Evolutionary conservation across 768 basidiomycete species (phyloP).

Genomic region (Tylopilus sp.): DNA sequence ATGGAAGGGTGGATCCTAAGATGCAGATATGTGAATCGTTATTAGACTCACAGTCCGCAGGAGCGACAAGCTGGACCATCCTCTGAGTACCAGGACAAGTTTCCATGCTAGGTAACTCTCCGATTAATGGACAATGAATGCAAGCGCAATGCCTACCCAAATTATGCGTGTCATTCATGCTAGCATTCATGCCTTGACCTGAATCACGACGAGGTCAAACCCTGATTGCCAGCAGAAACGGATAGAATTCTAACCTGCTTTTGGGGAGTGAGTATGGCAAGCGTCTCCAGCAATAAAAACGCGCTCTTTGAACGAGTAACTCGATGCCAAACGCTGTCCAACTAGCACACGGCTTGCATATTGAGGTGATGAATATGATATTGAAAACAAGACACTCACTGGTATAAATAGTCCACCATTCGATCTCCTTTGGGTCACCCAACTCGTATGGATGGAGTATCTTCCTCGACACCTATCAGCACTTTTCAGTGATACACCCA

Average conservation of each 20-base stretch:
- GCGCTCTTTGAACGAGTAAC: constrained; percentile 56
- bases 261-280: constrained; percentile 66
- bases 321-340: constrained; percentile 1
- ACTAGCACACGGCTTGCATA: not conserved
- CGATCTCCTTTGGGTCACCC: constrained; percentile 41
- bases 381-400: constrained; percentile 41
- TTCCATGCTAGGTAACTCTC: not conserved
- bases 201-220: not conserved
- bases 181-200: no score
- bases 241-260: constrained; percentile 44
- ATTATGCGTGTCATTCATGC: no score
- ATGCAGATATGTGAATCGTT: not conserved
- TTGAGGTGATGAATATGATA: not conserved
- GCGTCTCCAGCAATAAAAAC: constrained; percentile 79
- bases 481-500: not conserved
- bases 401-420: constrained; percentile 75
- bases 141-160: not conserved
- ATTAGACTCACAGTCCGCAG: not conserved
- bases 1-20: no score
- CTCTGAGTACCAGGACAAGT: not conserved
- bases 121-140: not conserved
- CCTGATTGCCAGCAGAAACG: not conserved
- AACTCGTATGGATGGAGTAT: constrained; percentile 47
- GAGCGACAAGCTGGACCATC: not conserved
- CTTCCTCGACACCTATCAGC: not conserved